Base-by-base conservation (phyloP, 257 asterid genomes). In the Craterostigma plantagineum region DNA sequence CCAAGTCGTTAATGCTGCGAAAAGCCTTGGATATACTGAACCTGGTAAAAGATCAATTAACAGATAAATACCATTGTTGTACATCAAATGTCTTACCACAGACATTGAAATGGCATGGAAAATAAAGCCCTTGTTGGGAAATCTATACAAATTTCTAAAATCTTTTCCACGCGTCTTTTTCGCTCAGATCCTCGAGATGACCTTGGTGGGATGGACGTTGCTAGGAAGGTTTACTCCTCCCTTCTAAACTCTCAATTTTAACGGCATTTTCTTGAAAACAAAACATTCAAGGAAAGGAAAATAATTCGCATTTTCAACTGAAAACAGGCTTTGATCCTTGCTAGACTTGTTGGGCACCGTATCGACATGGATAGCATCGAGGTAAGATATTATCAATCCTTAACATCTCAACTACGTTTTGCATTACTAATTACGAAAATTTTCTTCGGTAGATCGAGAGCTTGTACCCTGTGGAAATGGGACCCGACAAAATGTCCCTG, bases 151-250 rank as follows among this genome's bases (percentile, higher is more conserved):
- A n/a, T n/a, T n/a, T n/a, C n/a, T n/a, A n/a, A n/a, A n/a, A n/a
- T 23, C 30, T 23, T 23, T 23, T 6, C 30, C 30, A 23, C 2
- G n/a, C n/a, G 2, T 23, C 30, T 23, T 23, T 23, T 23, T 23
- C 53, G 53, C 13, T 53, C 83, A 86, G 97, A 86, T 70, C 97
- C 97, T 50, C 77, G 97, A 30, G 97, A 86, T 53, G 95, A 86
- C 70, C 97, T 86, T 42, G 57, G 97, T 11, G 97, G 97, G 54
- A 78, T 73, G 93, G 97, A 86, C 68, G 93, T 86, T 34, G 97
- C 93, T 51, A 79, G 97, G 64, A 86, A 86, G 97, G 96, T 86
- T n/a, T 60, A 57, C 45, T 43, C 38, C 49, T 44, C 58, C 38
- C 41, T 52, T 35, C 53, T 2, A 23, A 23, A 23, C 30, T 23